phyloP scores from a whole-genome alignment of 805 yeast genomes.

The Millerago galiae region DNA sequence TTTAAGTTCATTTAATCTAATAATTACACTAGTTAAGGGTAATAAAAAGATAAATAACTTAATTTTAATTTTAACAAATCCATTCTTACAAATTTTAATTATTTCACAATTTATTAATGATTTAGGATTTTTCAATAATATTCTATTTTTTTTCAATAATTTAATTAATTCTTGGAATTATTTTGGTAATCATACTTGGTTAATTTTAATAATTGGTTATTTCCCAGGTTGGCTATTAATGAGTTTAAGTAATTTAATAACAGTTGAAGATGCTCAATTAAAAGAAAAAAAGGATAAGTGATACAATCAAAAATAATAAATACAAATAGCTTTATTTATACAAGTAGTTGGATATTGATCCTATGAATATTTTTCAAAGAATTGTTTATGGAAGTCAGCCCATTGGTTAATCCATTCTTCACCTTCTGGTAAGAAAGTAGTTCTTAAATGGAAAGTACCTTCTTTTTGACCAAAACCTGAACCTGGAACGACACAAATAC shows the following conservation, averaged over 20 bases:
- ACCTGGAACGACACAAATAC: constrained; percentile 97
- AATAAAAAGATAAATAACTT: constrained; percentile 23
- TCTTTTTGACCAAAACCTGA: constrained; percentile 92
- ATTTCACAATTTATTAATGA: constrained; percentile 17
- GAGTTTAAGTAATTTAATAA: constrained; percentile 21
- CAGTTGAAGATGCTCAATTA: not conserved
- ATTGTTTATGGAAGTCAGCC: constrained; percentile 70
- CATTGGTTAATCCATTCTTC: constrained; percentile 78
- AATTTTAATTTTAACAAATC: constrained; percentile 43
- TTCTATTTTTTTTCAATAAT: constrained; percentile 31
- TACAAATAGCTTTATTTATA: no score
- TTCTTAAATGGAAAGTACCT: constrained; percentile 88
- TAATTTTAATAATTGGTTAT: constrained; percentile 69
- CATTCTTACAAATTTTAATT: constrained; percentile 35
- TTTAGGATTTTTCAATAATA: not conserved
- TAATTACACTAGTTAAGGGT: constrained; percentile 52
- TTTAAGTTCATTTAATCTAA: constrained; percentile 67
- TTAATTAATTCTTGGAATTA: constrained; percentile 60
- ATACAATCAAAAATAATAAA: not conserved
- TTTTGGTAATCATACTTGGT: constrained; percentile 83
- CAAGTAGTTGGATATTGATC: not conserved
- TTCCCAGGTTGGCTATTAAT: constrained; percentile 67
- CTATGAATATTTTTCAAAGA: constrained; percentile 33
- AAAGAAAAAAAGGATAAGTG: constrained; percentile 8
- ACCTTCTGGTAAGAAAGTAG: constrained; percentile 96